phyloP scores from a whole-genome alignment of 768 basidiomycete genomes.

The Cyclocybe aegerita region DNA sequence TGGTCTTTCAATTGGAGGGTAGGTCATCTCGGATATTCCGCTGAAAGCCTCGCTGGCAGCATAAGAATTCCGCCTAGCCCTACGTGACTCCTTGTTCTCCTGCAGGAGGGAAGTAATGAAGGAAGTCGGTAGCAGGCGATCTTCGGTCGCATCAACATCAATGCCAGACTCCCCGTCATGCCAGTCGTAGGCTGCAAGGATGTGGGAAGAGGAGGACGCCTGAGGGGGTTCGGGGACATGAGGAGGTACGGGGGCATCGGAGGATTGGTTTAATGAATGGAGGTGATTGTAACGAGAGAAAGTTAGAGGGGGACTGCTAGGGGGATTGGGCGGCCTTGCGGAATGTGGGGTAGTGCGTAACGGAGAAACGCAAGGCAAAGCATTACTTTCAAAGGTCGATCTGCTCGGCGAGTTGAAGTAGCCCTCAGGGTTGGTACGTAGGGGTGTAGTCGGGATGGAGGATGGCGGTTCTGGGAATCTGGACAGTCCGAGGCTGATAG shows the following conservation, averaged over 20 bases:
- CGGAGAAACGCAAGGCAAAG: slow-evolving; percentile 21
- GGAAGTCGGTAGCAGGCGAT: slow-evolving; percentile 56
- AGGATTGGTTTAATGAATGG: slow-evolving; percentile 11
- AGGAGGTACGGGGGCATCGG: not conserved
- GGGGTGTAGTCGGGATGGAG: slow-evolving; percentile 43
- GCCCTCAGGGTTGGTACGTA: slow-evolving; percentile 27
- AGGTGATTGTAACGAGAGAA: not conserved
- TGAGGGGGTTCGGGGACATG: slow-evolving; percentile 1
- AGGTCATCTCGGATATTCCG: slow-evolving; percentile 55
- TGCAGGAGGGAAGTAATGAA: slow-evolving; percentile 59
- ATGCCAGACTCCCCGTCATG: slow-evolving; percentile 62
- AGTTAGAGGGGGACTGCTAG: slow-evolving; percentile 9
- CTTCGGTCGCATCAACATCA: slow-evolving; percentile 54
- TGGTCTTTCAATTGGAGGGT: slow-evolving; percentile 36
- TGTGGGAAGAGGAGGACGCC: slow-evolving; percentile 15
- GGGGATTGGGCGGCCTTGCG: slow-evolving; percentile 9
- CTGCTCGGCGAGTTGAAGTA: slow-evolving; percentile 23
- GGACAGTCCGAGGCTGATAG: slow-evolving; percentile 50
- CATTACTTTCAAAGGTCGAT: slow-evolving; percentile 21
- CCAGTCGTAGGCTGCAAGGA: slow-evolving; percentile 51
- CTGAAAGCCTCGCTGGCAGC: slow-evolving; percentile 41
- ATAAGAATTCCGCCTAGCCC: slow-evolving; percentile 28
- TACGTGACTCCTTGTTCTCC: slow-evolving; percentile 34
- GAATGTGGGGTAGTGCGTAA: slow-evolving; percentile 10
- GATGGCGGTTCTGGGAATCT: slow-evolving; percentile 55